Base-by-base conservation (phyloP, 1,284 basidiomycete genomes). In the Puccinia horiana region DNA sequence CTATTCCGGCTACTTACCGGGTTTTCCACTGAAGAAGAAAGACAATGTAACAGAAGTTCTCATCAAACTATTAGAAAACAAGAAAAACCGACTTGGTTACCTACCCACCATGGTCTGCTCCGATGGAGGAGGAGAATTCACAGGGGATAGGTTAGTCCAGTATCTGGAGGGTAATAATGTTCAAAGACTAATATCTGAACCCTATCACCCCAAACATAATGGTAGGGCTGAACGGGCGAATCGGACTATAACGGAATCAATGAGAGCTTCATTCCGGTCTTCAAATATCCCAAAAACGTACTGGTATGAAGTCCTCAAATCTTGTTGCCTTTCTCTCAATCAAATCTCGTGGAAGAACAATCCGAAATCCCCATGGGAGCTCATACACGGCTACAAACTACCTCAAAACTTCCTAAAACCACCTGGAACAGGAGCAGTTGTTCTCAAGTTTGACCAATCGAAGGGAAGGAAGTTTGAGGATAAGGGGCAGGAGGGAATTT, bases 61-160 rank as follows among this genome's bases (percentile, higher is more conserved):
- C 20, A 58, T 58, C 56, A 58, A 58, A n/a, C 56, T 58, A 9
- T 20, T 58, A 9, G 23, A 58, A 58, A 58, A 23, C 29, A 20
- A 58, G 29, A 58, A 58, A 9, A 58, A 58, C 6, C 20, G 56
- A 6, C 56, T 58, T 23, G 56, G 56, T 11, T 58, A 58, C 23
- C 23, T 58, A 9, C 56, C 56, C 56, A n/a, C 56, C 56, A 58
- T 58, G 56, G 56, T 58, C 8, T 58, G 56, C 56, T 58, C 56
- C 56, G 56, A 58, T 32, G 56, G 56, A n/a, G 56, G 56, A 6
- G 23, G 56, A 58, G 56, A 58, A 58, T 58, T 58, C 29, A 32
- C 29, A 9, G 29, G 29, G 9, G 23, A 52, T 52, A 52, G 49
- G 49, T 52, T 52, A 52, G 49, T 23, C 23, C 12, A 12, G 23